Conservation (phyloP, 2,329 filamentous ascomycete species). For the Fusarium agapanthi region DNA sequence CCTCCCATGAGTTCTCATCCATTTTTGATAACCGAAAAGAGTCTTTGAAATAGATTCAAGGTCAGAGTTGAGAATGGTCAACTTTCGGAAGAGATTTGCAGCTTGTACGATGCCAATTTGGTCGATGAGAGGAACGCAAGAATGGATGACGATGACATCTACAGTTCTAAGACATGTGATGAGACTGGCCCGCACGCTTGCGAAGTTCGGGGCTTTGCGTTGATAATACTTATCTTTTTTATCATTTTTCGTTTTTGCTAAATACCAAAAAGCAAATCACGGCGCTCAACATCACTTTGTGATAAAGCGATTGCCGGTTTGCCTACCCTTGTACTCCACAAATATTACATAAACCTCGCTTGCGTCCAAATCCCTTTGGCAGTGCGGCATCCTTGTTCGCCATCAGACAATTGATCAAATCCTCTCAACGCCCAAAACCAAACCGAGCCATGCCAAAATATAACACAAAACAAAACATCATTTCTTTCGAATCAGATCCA, state of each 20-base stretch:
- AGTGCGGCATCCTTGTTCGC: not conserved
- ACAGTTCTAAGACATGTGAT: not conserved
- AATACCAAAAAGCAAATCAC: not conserved
- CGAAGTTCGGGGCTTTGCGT: fast-evolving
- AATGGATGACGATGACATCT: constrained; percentile 11
- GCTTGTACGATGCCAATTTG: fast-evolving
- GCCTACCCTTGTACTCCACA: fast-evolving
- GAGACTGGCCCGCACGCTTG: fast-evolving
- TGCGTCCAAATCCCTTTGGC: not conserved
- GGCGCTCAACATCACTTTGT: fast-evolving
- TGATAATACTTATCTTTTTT: not conserved
- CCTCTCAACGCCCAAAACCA: no score
- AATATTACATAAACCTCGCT: not conserved
- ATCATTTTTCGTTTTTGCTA: not conserved
- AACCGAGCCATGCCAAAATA: not conserved
- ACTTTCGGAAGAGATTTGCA: fast-evolving
- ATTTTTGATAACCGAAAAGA: not conserved
- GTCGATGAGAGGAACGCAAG: fast-evolving
- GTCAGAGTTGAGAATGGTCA: fast-evolving
- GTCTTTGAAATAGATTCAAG: fast-evolving
- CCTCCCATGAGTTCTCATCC: constrained; percentile 3
- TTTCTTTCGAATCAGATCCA: fast-evolving
- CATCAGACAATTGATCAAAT: not conserved
- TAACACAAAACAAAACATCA: fast-evolving
- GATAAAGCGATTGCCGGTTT: fast-evolving